Percentiles rank a stretch among this genome's conserved stretches.
Evolutionary conservation across 306 rosid species (phyloP).

Genomic region (Arachis stenosperma): DNA sequence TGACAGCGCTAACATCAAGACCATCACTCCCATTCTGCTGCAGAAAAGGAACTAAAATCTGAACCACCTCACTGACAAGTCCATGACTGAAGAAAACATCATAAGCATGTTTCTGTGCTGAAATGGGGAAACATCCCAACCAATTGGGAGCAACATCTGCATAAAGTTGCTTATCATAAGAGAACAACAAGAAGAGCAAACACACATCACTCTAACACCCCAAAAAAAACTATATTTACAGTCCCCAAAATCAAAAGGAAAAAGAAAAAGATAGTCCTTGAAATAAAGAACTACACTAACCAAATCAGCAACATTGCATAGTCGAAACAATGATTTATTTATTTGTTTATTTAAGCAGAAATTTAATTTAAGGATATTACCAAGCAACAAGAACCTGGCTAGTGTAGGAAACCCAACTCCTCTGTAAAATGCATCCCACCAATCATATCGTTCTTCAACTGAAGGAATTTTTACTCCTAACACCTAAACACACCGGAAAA

Average conservation of each 20-base stretch:
- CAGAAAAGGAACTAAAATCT: constrained; percentile 73
- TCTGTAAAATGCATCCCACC: constrained; percentile 68
- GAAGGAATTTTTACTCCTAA: constrained; percentile 53
- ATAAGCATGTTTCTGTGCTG: constrained; percentile 68
- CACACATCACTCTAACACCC: constrained; percentile 7
- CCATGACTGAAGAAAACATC: constrained; percentile 81
- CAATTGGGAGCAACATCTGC: constrained; percentile 91
- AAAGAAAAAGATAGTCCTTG: background rate
- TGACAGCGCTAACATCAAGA: constrained; percentile 57
- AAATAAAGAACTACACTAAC: no score
- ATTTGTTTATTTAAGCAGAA: background rate
- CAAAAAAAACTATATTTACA: background rate
- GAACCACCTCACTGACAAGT: constrained; percentile 72
- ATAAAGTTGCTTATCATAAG: constrained; percentile 37
- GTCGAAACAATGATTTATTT: background rate
- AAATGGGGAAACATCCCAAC: constrained; percentile 79
- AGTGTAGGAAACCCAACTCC: constrained; percentile 76
- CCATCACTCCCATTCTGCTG: constrained; percentile 54
- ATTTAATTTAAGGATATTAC: constrained; percentile 43
- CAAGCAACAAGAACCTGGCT: constrained; percentile 72
- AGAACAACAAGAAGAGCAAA: constrained; percentile 34
- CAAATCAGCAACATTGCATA: background rate
- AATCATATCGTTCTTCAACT: constrained; percentile 57
- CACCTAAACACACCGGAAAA: constrained; percentile 48
- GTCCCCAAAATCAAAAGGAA: background rate